Conservation (phyloP, 2,329 filamentous ascomycete species). For the Sclerotinia spermophila region DNA sequence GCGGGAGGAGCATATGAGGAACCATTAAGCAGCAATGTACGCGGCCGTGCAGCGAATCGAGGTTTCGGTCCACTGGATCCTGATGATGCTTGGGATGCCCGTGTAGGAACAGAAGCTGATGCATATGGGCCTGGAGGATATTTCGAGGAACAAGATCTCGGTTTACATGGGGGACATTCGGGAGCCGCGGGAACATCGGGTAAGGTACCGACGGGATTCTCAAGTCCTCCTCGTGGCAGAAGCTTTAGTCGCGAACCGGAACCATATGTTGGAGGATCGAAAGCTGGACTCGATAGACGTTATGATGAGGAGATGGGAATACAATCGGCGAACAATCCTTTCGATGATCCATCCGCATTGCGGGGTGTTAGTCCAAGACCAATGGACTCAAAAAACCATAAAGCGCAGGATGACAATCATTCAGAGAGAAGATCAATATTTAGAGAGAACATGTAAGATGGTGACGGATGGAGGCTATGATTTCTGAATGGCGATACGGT, state of each 20-base stretch:
- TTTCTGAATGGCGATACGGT: neutral
- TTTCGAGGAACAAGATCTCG: conserved; percentile 75
- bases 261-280: conserved; percentile 37
- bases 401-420: conserved; percentile 49
- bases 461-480: neutral
- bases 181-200: conserved; percentile 49
- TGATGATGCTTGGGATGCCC: conserved; percentile 81
- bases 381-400: conserved; percentile 45
- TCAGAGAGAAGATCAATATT: conserved; percentile 68
- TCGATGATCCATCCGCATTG: conserved; percentile 64
- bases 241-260: conserved; percentile 47
- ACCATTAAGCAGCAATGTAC: conserved; percentile 41
- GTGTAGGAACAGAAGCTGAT: conserved; percentile 71
- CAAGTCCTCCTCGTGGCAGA: conserved; percentile 41
- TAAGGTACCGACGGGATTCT: conserved; percentile 39
- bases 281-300: conserved; percentile 43
- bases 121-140: conserved; percentile 58
- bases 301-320: conserved; percentile 47
- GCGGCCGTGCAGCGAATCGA: conserved; percentile 44
- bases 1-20: conserved; percentile 70
- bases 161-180: conserved; percentile 43
- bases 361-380: conserved; percentile 74
- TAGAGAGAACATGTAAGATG: conserved; percentile 60
- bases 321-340: conserved; percentile 54
- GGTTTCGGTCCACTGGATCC: conserved; percentile 70